These are phyloP conservation scores for Penicillium sp. DNA, from an alignment of 2,329 filamentous ascomycete genomes.

Conservation along the genomic window DNA sequence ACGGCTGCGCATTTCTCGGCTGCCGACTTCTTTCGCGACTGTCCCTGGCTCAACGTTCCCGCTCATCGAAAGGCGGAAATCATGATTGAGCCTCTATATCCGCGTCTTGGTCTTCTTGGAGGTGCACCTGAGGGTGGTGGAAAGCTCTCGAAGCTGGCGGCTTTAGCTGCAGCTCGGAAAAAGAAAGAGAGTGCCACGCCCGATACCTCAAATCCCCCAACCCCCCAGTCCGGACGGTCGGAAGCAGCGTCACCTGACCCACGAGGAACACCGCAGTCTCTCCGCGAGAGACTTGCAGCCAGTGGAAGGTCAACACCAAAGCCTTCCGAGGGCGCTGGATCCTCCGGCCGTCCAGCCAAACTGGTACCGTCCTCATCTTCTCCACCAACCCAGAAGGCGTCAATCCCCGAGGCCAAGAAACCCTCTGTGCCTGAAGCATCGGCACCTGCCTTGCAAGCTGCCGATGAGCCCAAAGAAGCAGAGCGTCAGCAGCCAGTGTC, in stretches of 20 bases:
- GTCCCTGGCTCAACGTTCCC: slow-evolving; percentile 81
- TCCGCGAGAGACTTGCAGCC: slow-evolving; percentile 42
- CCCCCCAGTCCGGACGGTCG: slow-evolving; percentile 10
- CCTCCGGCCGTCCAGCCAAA: slow-evolving; percentile 24
- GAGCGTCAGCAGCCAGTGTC: slow-evolving; percentile 16
- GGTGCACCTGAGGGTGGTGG: slow-evolving; percentile 65
- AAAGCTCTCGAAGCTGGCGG: slow-evolving; percentile 88
- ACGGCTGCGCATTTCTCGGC: slow-evolving; percentile 45
- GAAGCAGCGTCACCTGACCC: slow-evolving; percentile 16
- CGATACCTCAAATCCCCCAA: slow-evolving; percentile 2
- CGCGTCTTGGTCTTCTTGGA: slow-evolving; percentile 72
- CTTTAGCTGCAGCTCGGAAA: slow-evolving; percentile 80
- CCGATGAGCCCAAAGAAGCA: slow-evolving; percentile 9
- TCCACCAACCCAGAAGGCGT: slow-evolving; percentile 18
- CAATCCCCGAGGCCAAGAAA: slow-evolving; percentile 21
- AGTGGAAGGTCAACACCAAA: slow-evolving; percentile 31
- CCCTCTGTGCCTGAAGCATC: slow-evolving; percentile 5
- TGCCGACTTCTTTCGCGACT: slow-evolving; percentile 74
- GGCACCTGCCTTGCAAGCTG: not conserved
- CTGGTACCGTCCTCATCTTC: slow-evolving; percentile 16
- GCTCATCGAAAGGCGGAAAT: slow-evolving; percentile 62
- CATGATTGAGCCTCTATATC: slow-evolving; percentile 62
- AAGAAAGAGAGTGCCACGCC: slow-evolving; percentile 67
- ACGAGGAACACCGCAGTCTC: slow-evolving; percentile 32
- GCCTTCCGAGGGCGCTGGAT: slow-evolving; percentile 24